phyloP scores from a whole-genome alignment of 345 rosid species.

The Isatis tinctoria region DNA sequence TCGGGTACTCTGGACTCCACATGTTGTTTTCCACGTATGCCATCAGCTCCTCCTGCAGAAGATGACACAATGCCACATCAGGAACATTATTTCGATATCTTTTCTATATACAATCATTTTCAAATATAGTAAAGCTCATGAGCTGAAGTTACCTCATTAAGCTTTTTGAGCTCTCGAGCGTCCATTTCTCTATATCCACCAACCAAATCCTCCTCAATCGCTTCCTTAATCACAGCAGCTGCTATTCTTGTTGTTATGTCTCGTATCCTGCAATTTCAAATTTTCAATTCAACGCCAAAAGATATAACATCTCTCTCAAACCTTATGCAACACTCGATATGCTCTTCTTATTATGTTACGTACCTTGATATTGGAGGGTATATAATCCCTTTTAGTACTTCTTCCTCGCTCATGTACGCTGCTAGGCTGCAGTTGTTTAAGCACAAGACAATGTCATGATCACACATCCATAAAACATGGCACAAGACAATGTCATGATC shows the following conservation, averaged over 20 bases:
- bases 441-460: not conserved
- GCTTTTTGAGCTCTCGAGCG: constrained; percentile 59
- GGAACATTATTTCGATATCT: too few species aligned
- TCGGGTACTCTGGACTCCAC: constrained; percentile 92
- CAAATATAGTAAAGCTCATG: too few species aligned
- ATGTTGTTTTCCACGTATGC: constrained; percentile 69
- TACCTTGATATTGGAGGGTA: constrained; percentile 90
- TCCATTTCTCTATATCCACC: constrained; percentile 85
- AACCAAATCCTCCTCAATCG: constrained; percentile 70
- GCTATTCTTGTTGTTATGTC: constrained; percentile 86
- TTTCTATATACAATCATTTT: too few species aligned
- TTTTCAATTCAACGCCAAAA: not conserved
- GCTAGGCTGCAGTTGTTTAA: constrained; percentile 60
- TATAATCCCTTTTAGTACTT: constrained; percentile 73
- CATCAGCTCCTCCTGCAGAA: constrained; percentile 59
- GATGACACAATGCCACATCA: too few species aligned
- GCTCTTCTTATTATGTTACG: not conserved
- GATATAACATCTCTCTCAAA: not conserved
- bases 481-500: too few species aligned
- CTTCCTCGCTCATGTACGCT: constrained; percentile 86
- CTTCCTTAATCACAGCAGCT: constrained; percentile 88
- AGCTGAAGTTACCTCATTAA: constrained; percentile 13
- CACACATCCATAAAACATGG: not conserved
- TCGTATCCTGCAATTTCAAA: constrained; percentile 82
- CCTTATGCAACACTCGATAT: not conserved